Conservation (phyloP, 352 stramenopile species). For the Blastocystis sp. region DNA sequence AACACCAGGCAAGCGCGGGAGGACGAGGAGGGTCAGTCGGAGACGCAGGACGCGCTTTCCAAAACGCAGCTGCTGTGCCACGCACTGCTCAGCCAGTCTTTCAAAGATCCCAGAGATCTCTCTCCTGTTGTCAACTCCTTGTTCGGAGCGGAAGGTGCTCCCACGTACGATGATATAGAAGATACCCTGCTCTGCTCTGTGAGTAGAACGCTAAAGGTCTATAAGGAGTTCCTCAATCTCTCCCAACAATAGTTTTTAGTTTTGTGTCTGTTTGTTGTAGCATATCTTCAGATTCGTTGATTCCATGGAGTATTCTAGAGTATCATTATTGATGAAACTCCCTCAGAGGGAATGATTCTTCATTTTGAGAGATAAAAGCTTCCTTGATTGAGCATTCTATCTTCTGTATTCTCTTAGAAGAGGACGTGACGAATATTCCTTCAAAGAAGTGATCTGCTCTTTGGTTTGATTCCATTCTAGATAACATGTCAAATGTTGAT, state of each 20-base stretch:
- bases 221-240: background rate
- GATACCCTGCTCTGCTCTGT: background rate
- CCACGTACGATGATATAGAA: background rate
- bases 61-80: background rate
- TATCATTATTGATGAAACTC: background rate
- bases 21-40: background rate
- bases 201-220: background rate
- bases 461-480: background rate
- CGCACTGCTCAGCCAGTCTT: background rate
- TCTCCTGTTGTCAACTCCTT: background rate
- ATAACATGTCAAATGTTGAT: background rate
- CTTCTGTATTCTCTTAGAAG: background rate
- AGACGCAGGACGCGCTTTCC: background rate
- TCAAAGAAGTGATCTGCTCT: background rate
- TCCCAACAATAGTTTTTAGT: background rate
- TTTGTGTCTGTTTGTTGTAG: too few species aligned
- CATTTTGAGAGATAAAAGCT: background rate
- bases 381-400: background rate
- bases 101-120: background rate
- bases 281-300: too few species aligned
- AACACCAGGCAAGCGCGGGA: background rate
- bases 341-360: background rate
- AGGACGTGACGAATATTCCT: background rate
- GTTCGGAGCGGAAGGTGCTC: background rate
- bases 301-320: background rate